phyloP scores from a whole-genome alignment of 78 protist genomes.

The Dictyostelium capitatum region DNA sequence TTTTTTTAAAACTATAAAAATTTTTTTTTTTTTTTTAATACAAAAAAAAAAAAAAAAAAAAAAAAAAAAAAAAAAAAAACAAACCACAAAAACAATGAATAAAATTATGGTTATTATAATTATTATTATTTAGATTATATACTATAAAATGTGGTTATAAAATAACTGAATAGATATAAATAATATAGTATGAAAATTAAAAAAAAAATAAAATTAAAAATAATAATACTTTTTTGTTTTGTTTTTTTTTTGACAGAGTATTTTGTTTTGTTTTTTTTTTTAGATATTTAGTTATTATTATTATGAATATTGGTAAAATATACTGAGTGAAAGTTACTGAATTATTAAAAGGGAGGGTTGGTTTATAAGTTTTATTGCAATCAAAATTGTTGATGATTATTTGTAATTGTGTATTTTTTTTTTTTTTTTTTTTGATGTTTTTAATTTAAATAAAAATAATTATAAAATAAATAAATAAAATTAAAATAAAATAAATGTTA shows the following conservation, averaged over 20 bases:
- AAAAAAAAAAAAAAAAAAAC: no score
- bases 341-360: no score
- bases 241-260: background rate
- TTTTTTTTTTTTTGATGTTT: slow-evolving; percentile 4
- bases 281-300: background rate
- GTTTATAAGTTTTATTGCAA: background rate
- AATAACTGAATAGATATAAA: background rate
- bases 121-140: no score
- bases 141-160: background rate
- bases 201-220: background rate
- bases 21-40: background rate
- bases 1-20: background rate
- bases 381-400: slow-evolving; percentile 17
- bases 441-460: background rate
- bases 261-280: background rate
- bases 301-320: slow-evolving; percentile 3
- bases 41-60: no score
- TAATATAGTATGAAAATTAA: background rate
- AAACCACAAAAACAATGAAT: background rate
- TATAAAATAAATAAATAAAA: background rate
- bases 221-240: background rate
- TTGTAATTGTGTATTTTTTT: slow-evolving; percentile 2
- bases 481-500: background rate
- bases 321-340: no score
- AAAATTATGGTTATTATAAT: background rate